These are phyloP conservation scores for Chlamydomonas sp. DNA, from an alignment of 139 green algal genomes.

Conservation along the genomic window DNA sequence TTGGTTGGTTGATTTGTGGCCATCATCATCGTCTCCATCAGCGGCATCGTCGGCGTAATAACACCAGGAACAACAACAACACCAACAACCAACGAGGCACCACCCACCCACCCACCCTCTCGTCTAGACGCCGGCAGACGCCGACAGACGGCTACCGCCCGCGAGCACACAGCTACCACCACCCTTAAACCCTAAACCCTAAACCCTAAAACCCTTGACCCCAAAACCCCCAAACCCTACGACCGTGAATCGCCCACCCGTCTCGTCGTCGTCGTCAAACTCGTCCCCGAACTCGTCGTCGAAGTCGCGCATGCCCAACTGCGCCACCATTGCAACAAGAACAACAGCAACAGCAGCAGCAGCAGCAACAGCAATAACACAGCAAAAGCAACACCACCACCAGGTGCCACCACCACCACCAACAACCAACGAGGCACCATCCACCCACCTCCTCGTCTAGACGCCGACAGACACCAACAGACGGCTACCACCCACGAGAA, in stretches of 20 bases:
- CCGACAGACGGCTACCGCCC: neutral
- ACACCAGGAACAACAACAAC: neutral
- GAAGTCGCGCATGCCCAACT: no score
- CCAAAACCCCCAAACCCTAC: neutral
- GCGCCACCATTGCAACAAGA: no score
- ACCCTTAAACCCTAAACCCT: neutral
- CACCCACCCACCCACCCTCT: no score
- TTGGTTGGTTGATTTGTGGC: no score
- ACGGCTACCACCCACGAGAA: neutral
- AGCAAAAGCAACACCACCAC: no score
- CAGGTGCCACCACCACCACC: no score
- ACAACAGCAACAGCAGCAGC: neutral
- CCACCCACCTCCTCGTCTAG: no score
- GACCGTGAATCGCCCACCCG: no score
- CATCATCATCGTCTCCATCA: no score
- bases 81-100: neutral
- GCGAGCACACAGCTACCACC: neutral
- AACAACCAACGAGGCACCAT: neutral
- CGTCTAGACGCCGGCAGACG: neutral
- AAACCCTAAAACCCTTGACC: neutral
- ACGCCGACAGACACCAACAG: neutral
- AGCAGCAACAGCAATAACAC: no score
- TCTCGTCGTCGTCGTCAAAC: no score
- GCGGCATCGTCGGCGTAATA: neutral
- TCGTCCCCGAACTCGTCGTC: no score